These are phyloP conservation scores for Coemansia sp. DNA, from an alignment of 192 early-diverging fungal genomes.

Conservation along the genomic window DNA sequence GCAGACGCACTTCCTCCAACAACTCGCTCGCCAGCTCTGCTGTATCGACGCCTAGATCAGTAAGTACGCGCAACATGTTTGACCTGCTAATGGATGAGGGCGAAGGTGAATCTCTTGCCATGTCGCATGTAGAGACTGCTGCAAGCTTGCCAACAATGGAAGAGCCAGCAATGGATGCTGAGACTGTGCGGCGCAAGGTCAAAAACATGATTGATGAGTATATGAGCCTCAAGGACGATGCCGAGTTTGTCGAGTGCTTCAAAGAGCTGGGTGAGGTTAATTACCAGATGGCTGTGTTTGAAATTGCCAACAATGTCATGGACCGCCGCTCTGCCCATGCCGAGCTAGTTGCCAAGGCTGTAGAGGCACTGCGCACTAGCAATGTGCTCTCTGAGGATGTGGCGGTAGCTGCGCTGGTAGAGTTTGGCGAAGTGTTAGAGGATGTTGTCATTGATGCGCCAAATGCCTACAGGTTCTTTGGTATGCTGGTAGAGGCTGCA, in stretches of 20 bases:
- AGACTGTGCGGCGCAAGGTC: conserved; percentile 11
- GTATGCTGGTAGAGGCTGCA: conserved; percentile 53
- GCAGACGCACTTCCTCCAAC: conserved; percentile 22
- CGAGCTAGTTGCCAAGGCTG: conserved; percentile 41
- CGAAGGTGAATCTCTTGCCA: background rate
- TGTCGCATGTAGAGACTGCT: conserved; percentile 16
- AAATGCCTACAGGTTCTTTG: conserved; percentile 57
- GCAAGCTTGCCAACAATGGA: conserved; percentile 15
- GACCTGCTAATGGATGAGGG: conserved; percentile 6
- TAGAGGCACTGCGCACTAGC: conserved; percentile 47
- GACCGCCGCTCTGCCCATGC: conserved; percentile 55
- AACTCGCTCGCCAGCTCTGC: background rate
- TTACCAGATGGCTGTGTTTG: conserved; percentile 52
- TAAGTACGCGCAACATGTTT: conserved; percentile 24
- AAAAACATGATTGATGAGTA: conserved; percentile 59
- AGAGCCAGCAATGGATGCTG: conserved; percentile 27
- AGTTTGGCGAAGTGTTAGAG: conserved; percentile 53
- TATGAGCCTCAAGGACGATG: conserved; percentile 44
- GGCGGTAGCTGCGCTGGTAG: conserved; percentile 47
- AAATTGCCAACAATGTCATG: conserved; percentile 57
- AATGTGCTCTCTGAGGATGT: conserved; percentile 39
- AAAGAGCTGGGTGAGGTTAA: conserved; percentile 58
- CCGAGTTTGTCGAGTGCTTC: conserved; percentile 55
- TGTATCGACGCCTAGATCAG: conserved; percentile 15
- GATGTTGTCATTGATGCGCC: conserved; percentile 69